Evolutionary conservation across 2,329 filamentous ascomycete species (phyloP).

Genomic region (Alternaria sp.): DNA sequence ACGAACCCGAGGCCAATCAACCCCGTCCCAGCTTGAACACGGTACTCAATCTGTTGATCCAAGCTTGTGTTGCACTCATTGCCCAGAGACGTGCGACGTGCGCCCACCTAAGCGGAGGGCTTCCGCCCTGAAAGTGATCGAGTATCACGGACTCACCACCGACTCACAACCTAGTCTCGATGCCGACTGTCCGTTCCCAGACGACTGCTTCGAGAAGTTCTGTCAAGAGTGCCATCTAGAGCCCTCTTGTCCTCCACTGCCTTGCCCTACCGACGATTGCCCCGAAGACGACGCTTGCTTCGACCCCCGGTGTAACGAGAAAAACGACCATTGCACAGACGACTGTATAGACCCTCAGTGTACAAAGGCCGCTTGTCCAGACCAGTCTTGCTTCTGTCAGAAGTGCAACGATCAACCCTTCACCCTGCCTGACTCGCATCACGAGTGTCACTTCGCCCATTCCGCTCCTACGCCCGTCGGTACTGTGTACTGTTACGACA

Average conservation of each 20-base stretch:
- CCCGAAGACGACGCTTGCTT: conserved; percentile 41
- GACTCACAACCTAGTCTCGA: conserved; percentile 21
- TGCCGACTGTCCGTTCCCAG: conserved; percentile 40
- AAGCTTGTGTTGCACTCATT: conserved; percentile 35
- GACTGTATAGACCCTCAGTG: conserved; percentile 46
- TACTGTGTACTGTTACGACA: conserved; percentile 46
- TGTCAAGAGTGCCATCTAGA: conserved; percentile 46
- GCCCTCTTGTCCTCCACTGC: conserved; percentile 34
- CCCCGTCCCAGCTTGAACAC: conserved; percentile 1
- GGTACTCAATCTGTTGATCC: conserved; percentile 18
- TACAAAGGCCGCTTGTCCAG: conserved; percentile 38
- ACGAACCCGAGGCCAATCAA: conserved; percentile 7
- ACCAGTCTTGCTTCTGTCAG: conserved; percentile 44
- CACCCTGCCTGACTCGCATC: conserved; percentile 37
- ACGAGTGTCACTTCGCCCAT: conserved; percentile 43
- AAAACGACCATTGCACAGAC: conserved; percentile 36
- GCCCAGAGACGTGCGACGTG: conserved; percentile 21
- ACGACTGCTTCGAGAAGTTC: conserved; percentile 44
- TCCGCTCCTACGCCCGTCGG: conserved; percentile 37
- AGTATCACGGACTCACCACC: conserved; percentile 34
- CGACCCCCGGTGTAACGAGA: conserved; percentile 45
- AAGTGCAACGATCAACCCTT: conserved; percentile 43
- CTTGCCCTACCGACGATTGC: conserved; percentile 36
- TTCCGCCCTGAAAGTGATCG: conserved; percentile 37
- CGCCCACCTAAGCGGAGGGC: conserved; percentile 45